Conservation (phyloP, 495 filamentous ascomycete genomes). For the Penicillium ucsense region DNA sequence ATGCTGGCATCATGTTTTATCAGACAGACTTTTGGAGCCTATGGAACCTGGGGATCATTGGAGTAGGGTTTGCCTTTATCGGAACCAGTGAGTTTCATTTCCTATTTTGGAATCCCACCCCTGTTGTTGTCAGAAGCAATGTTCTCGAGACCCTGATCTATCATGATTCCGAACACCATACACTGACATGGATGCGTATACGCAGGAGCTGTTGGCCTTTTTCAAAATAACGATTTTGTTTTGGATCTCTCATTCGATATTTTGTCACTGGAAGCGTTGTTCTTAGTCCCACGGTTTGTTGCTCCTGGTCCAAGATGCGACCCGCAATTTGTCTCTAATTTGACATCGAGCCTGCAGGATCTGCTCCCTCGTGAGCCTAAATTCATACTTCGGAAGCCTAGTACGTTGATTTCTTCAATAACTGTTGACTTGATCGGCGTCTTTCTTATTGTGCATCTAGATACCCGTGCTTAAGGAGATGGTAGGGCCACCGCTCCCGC, state of each 20-base stretch:
- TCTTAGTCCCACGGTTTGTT: slow-evolving; percentile 68
- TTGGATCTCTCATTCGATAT: slow-evolving; percentile 80
- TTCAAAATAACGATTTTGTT: slow-evolving; percentile 46
- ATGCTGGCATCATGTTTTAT: slow-evolving; percentile 77
- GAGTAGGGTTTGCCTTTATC: slow-evolving; percentile 67
- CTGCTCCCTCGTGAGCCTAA: slow-evolving; percentile 79
- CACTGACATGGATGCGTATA: background rate
- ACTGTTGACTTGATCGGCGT: background rate
- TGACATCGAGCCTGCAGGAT: slow-evolving; percentile 36
- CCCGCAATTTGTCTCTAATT: background rate
- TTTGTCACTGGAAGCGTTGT: slow-evolving; percentile 76
- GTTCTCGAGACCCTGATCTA: too few species aligned
- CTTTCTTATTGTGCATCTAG: slow-evolving; percentile 7
- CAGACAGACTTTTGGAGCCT: slow-evolving; percentile 82
- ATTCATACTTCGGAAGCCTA: slow-evolving; percentile 81
- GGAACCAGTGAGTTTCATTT: slow-evolving; percentile 50
- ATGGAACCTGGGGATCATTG: slow-evolving; percentile 81
- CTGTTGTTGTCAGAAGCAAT: too few species aligned
- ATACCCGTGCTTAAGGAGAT: slow-evolving; percentile 88
- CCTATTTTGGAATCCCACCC: background rate
- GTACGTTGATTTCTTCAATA: slow-evolving; percentile 61
- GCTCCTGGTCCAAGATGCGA: slow-evolving; percentile 1
- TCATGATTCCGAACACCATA: too few species aligned
- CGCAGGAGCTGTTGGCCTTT: slow-evolving; percentile 64
- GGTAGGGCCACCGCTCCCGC: slow-evolving; percentile 29